Percentiles rank a stretch among this genome's conserved stretches.
Conservation (phyloP, 2,329 filamentous ascomycete species). For the Ophiostoma sp. region DNA sequence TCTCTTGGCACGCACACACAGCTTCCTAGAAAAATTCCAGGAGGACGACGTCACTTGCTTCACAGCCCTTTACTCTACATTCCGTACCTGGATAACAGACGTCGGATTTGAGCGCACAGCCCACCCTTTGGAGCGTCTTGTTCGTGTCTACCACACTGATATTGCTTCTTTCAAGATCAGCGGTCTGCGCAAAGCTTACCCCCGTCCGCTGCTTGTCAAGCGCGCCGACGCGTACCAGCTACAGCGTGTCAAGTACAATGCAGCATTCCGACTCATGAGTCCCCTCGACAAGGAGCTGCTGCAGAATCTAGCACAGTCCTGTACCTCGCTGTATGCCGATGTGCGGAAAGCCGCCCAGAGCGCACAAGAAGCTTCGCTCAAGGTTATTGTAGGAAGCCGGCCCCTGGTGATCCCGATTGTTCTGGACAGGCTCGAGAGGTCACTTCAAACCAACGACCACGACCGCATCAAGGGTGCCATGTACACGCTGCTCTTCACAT, state of each 20-base stretch:
- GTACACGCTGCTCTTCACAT: conserved; percentile 85
- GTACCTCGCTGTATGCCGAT: conserved; percentile 87
- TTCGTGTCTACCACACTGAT: conserved; percentile 77
- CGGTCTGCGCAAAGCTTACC: conserved; percentile 86
- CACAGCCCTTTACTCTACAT: conserved; percentile 84
- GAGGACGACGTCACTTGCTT: conserved; percentile 97
- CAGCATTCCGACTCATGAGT: conserved; percentile 78
- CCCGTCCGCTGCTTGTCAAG: conserved; percentile 83
- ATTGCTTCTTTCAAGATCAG: conserved; percentile 91
- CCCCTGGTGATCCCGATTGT: conserved; percentile 87
- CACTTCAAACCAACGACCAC: conserved; percentile 73
- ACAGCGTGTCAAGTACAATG: conserved; percentile 89
- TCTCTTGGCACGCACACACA: conserved; percentile 75
- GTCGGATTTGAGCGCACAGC: conserved; percentile 94
- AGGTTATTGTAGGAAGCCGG: conserved; percentile 80
- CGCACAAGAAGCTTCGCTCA: conserved; percentile 87
- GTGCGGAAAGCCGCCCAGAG: conserved; percentile 91
- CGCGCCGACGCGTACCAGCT: conserved; percentile 92
- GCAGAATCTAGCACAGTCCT: conserved; percentile 82
- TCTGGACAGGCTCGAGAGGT: conserved; percentile 69
- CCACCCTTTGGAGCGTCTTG: conserved; percentile 82
- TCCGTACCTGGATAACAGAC: conserved; percentile 94
- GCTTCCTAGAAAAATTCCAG: conserved; percentile 72
- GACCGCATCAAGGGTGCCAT: conserved; percentile 91
- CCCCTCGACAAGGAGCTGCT: conserved; percentile 82